Base-by-base conservation (phyloP, 768 basidiomycete genomes). In the Russula emetica region DNA sequence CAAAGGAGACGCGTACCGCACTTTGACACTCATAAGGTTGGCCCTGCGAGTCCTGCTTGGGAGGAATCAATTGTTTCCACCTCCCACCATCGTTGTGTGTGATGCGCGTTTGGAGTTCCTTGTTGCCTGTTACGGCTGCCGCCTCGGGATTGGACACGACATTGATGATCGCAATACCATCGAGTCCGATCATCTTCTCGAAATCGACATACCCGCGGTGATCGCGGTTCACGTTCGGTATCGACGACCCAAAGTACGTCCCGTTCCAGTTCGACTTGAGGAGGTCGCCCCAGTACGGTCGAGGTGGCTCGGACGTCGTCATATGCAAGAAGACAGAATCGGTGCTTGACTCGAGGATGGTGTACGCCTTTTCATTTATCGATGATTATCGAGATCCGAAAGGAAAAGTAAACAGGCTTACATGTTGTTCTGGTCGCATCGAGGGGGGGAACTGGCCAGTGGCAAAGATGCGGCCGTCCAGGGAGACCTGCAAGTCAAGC, bases 231-330 rank as follows among this genome's bases (percentile, higher is more conserved):
- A 91, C 97, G 69, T 94, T 82, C 69, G 92, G 88, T 44, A 91
- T 71, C 0, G 94, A 92, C 13, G 94, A 73, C 24, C 90, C 87
- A 72, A 94, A 99, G 78, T 97, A 98, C 0, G 97, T 99, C 42
- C 97, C 97, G 70, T 99, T 99, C 34, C 90, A 98, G 74, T 99
- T 98, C 32, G 95, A 97, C 75, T 96, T 96, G 64, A 94, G 82
- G 68, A 98, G 87, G 71, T 84, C 89, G 40, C 97, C 97, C 87
- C 90, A 98, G 72, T 79, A 89, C 2, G 87, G 90, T 24, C 78
- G 80, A 0, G 83, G 81, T 18, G 80, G 76, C 63, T 90, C 85
- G 22, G 91, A 92, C 79, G 91, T 96, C 0, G 97, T 98, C 80
- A 96, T 89, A 70, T 96, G 96, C 13, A 99, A 74, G 85, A 99